Conservation (phyloP, 805 yeast genomes). For the Sugiyamaella mastotermitis region DNA sequence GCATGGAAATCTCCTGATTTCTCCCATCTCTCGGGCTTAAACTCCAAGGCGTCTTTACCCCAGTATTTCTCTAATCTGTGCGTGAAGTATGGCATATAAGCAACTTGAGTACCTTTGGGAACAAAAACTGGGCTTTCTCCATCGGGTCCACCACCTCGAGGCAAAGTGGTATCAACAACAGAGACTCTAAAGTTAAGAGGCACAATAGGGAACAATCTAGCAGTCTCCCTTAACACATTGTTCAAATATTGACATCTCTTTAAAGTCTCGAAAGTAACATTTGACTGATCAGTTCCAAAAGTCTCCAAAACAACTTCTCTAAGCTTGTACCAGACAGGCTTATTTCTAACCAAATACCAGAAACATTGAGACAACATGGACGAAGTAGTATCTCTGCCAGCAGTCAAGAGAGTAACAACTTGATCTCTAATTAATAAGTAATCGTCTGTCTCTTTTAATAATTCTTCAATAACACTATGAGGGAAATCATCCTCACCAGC, state of each 20-base stretch:
- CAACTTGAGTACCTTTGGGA: conserved; percentile 40
- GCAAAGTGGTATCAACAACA: conserved; percentile 41
- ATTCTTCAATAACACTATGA: conserved; percentile 43
- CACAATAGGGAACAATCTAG: conserved; percentile 48
- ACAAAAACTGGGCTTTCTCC: conserved; percentile 35
- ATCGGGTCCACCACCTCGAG: conserved; percentile 46
- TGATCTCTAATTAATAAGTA: conserved; percentile 44
- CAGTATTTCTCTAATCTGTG: conserved; percentile 38
- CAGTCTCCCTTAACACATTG: conserved; percentile 42
- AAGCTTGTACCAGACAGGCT: conserved; percentile 28
- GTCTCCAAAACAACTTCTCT: conserved; percentile 35
- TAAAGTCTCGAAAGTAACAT: conserved; percentile 40
- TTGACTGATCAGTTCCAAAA: conserved; percentile 27
- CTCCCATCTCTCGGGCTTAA: conserved; percentile 36
- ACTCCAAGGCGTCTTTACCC: conserved; percentile 36
- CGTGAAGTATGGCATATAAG: conserved; percentile 36
- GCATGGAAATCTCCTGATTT: conserved; percentile 29
- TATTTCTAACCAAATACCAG: conserved; percentile 41
- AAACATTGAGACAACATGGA: conserved; percentile 41
- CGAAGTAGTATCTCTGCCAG: conserved; percentile 54
- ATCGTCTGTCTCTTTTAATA: conserved; percentile 45
- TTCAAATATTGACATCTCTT: conserved; percentile 44
- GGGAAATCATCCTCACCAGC: conserved; percentile 28
- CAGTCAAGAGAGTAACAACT: conserved; percentile 44
- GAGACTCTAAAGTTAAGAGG: conserved; percentile 45